phyloP scores from a whole-genome alignment of 495 filamentous ascomycete genomes.

The Penicillium lividum region DNA sequence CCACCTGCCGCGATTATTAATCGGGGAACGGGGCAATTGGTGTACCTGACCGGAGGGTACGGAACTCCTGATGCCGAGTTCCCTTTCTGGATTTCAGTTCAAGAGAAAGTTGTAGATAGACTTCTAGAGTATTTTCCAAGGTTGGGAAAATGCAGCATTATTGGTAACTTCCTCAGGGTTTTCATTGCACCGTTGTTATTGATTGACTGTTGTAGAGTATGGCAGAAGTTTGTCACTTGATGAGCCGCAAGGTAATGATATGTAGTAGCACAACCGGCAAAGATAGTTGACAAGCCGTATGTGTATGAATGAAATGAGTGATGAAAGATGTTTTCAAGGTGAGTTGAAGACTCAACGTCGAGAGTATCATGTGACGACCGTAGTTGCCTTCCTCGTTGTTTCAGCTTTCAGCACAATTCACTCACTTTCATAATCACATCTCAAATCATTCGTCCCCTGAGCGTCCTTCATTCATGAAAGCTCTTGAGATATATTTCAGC shows the following conservation, averaged over 20 bases:
- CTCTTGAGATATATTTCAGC: neutral
- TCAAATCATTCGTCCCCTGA: neutral
- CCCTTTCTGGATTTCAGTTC: neutral
- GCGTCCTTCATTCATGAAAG: neutral
- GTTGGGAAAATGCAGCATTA: no score
- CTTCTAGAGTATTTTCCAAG: neutral
- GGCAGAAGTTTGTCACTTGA: no score
- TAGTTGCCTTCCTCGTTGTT: neutral
- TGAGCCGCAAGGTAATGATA: no score
- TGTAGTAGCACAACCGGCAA: no score
- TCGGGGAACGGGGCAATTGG: slow-evolving; percentile 16
- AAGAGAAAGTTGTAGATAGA: neutral
- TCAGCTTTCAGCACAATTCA: no score
- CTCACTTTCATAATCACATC: neutral
- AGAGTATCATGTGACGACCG: neutral
- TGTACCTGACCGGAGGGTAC: neutral
- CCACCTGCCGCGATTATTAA: slow-evolving; percentile 24
- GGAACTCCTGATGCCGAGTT: neutral
- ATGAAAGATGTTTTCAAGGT: neutral
- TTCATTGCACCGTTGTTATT: no score
- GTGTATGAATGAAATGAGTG: no score
- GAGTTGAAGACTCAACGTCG: neutral
- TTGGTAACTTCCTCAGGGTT: no score
- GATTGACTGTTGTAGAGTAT: no score
- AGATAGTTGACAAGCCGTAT: no score